Percentiles rank a stretch among this genome's conserved stretches.
These are phyloP conservation scores for Mycena filopes DNA, from an alignment of 768 basidiomycete species.

Conservation along the genomic window DNA sequence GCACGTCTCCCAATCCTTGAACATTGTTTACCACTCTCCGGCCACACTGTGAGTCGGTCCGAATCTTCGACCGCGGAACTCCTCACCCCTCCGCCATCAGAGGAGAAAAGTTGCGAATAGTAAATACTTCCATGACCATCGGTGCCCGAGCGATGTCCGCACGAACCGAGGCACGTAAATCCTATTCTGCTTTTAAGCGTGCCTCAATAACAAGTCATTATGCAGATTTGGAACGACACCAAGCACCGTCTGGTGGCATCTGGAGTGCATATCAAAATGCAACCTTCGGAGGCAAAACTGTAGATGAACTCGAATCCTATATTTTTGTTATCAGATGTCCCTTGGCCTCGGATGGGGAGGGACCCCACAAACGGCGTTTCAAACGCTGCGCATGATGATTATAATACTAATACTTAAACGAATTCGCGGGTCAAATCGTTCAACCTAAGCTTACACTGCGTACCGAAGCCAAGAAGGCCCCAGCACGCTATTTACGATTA, in stretches of 20 bases:
- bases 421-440: too few species aligned
- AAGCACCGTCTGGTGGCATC: conserved; percentile 8
- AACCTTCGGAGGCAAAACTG: neutral
- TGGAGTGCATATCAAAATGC: conserved; percentile 18
- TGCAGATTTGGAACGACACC: conserved; percentile 6
- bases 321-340: too few species aligned
- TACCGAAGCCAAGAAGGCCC: too few species aligned
- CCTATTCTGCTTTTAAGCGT: too few species aligned
- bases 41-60: conserved; percentile 19
- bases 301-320: too few species aligned
- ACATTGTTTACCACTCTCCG: conserved; percentile 30
- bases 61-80: neutral
- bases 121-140: conserved; percentile 26
- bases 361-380: too few species aligned
- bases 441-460: too few species aligned
- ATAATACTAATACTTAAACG: too few species aligned
- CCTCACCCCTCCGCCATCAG: neutral
- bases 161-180: conserved; percentile 16
- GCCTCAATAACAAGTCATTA: neutral
- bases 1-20: conserved; percentile 25
- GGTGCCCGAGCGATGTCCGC: conserved; percentile 21
- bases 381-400: too few species aligned
- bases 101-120: conserved; percentile 24
- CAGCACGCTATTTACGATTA: too few species aligned
- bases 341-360: too few species aligned